These are phyloP conservation scores for Neopestalotiopsis rosae DNA, from an alignment of 2,329 filamentous ascomycete genomes.

Conservation along the genomic window DNA sequence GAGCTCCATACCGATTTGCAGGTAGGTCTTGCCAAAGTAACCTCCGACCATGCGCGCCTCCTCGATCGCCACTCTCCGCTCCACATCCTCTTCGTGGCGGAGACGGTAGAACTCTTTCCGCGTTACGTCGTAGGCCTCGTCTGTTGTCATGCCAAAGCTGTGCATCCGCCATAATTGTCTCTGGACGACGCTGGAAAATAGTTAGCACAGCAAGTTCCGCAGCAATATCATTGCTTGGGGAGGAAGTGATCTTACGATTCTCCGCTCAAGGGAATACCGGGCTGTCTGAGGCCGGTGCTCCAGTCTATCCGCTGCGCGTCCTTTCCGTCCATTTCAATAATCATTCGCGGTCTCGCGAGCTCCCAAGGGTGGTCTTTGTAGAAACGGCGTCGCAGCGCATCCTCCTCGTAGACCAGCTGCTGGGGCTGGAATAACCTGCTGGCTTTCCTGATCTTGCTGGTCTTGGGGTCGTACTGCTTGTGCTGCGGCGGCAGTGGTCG, in stretches of 20 bases:
- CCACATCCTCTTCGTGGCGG: conserved; percentile 82
- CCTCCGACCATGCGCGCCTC: conserved; percentile 87
- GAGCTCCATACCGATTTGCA: conserved; percentile 80
- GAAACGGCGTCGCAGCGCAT: conserved; percentile 79
- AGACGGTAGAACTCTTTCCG: conserved; percentile 90
- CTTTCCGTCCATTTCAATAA: conserved; percentile 85
- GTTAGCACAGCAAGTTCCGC: conserved; percentile 4
- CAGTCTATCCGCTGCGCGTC: conserved; percentile 80
- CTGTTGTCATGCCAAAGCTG: conserved; percentile 62
- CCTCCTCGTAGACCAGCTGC: conserved; percentile 80
- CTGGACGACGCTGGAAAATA: conserved; percentile 77
- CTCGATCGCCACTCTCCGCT: conserved; percentile 82
- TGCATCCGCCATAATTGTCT: conserved; percentile 87
- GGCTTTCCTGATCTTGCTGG: conserved; percentile 64
- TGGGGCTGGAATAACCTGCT: conserved; percentile 84
- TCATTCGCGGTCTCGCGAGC: conserved; percentile 82
- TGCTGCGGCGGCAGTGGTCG: conserved; percentile 58
- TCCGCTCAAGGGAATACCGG: conserved; percentile 77
- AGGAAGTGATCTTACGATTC: conserved; percentile 69
- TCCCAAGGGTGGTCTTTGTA: conserved; percentile 98
- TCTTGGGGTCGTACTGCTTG: conserved; percentile 46
- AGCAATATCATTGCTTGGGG: not conserved
- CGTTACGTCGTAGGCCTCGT: conserved; percentile 81
- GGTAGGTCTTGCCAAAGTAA: conserved; percentile 79
- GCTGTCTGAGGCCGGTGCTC: conserved; percentile 76